Conservation (phyloP, 2,329 filamentous ascomycete genomes). For the Penicillium sumatraense region DNA sequence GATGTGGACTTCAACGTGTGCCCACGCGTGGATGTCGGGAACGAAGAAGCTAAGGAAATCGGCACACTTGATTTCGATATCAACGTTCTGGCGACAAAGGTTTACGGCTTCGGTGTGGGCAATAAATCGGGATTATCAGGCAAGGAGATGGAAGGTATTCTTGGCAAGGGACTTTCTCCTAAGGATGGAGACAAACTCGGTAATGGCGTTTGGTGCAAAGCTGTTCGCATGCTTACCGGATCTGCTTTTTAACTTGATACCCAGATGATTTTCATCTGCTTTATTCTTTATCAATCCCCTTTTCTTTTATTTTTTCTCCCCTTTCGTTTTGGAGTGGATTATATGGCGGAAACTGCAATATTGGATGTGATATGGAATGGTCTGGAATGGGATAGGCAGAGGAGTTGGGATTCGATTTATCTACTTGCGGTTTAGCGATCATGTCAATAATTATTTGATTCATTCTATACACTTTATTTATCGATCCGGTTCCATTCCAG, state of each 20-base stretch:
- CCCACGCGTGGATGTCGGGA: constrained; percentile 27
- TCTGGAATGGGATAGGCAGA: neutral
- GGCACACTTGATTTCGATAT: constrained; percentile 42
- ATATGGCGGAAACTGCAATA: neutral
- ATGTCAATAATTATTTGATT: constrained; percentile 9
- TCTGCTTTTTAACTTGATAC: constrained; percentile 36
- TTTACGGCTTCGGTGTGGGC: constrained; percentile 44
- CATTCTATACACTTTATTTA: neutral
- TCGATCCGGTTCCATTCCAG: neutral
- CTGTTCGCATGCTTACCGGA: constrained; percentile 40
- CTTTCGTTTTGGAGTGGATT: neutral
- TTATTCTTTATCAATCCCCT: no score
- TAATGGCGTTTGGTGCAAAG: constrained; percentile 45
- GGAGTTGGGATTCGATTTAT: neutral
- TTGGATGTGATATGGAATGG: neutral
- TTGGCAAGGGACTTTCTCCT: constrained; percentile 31
- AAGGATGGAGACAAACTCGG: constrained; percentile 33
- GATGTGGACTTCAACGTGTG: constrained; percentile 48
- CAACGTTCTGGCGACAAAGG: constrained; percentile 43
- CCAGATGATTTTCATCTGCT: constrained; percentile 8
- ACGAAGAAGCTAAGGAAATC: constrained; percentile 21
- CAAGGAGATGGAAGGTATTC: constrained; percentile 41
- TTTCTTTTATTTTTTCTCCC: constrained; percentile 7
- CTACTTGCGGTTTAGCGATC: constrained; percentile 7
- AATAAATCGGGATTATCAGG: constrained; percentile 37